phyloP scores from a whole-genome alignment of 2,329 filamentous ascomycete species.

The Leptographium lundbergii region DNA sequence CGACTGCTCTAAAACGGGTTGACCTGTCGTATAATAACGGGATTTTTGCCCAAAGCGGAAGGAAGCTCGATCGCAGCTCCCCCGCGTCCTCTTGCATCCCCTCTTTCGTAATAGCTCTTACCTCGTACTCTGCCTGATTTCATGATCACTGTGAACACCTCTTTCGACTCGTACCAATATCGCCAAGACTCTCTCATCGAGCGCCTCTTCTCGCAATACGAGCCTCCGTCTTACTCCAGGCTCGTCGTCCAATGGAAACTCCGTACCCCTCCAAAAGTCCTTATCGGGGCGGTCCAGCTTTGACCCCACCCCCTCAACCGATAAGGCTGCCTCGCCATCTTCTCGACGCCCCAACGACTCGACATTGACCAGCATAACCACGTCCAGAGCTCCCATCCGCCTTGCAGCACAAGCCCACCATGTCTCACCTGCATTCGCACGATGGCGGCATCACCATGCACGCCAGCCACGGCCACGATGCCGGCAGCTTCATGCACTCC shows the following conservation, averaged over 20 bases:
- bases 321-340: background rate
- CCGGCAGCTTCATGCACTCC: conserved; percentile 19
- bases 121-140: background rate
- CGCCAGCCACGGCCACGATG: conserved; percentile 33
- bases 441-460: conserved; percentile 26
- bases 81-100: background rate
- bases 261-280: background rate
- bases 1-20: too few relatives aligned
- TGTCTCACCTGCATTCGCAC: conserved; percentile 26
- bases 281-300: background rate
- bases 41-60: conserved; percentile 2
- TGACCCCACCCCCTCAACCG: background rate
- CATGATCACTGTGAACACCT: background rate
- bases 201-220: too few relatives aligned
- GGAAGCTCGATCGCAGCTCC: background rate
- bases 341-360: background rate
- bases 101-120: background rate
- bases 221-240: too few relatives aligned
- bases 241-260: too few relatives aligned
- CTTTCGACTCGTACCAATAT: background rate
- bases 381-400: background rate
- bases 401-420: background rate
- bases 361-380: background rate
- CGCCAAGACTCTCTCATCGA: background rate
- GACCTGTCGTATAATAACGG: too few relatives aligned